phyloP scores from a whole-genome alignment of 2,329 filamentous ascomycete genomes.

The Colletotrichum cereale region DNA sequence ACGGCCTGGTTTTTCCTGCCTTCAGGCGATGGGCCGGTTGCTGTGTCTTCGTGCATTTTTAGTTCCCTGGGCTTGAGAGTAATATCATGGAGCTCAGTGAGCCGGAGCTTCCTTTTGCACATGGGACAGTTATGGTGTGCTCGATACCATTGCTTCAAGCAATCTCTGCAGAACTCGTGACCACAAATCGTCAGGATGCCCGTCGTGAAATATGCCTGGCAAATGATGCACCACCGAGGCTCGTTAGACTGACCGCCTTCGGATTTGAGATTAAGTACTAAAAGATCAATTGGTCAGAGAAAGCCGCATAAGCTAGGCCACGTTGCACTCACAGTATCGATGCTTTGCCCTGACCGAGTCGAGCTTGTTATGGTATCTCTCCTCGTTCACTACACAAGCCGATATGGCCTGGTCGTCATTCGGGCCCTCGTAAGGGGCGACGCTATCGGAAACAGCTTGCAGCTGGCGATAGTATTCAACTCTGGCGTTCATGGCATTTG shows the following conservation, averaged over 20 bases:
- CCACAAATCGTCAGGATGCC: conserved; percentile 90
- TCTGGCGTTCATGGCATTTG: conserved; percentile 83
- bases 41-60: conserved; percentile 65
- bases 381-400: conserved; percentile 58
- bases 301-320: too few species aligned
- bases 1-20: conserved; percentile 1
- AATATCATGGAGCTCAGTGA: conserved; percentile 84
- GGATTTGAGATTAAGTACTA: conserved; percentile 66
- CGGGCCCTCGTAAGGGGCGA: conserved; percentile 78
- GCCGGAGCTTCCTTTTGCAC: conserved; percentile 79
- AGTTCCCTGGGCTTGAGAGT: conserved; percentile 83
- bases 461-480: conserved; percentile 92
- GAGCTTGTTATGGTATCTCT: conserved; percentile 68
- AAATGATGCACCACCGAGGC: conserved; percentile 86
- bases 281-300: neutral
- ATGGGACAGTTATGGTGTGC: conserved; percentile 83
- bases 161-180: conserved; percentile 92
- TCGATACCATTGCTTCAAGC: conserved; percentile 83
- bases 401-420: conserved; percentile 65
- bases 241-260: conserved; percentile 73
- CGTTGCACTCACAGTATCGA: conserved; percentile 70
- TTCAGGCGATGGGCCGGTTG: conserved; percentile 20
- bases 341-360: conserved; percentile 77
- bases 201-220: conserved; percentile 79
- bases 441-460: conserved; percentile 90